Conservation (phyloP, 768 basidiomycete genomes). For the Lentinula raphanica region DNA sequence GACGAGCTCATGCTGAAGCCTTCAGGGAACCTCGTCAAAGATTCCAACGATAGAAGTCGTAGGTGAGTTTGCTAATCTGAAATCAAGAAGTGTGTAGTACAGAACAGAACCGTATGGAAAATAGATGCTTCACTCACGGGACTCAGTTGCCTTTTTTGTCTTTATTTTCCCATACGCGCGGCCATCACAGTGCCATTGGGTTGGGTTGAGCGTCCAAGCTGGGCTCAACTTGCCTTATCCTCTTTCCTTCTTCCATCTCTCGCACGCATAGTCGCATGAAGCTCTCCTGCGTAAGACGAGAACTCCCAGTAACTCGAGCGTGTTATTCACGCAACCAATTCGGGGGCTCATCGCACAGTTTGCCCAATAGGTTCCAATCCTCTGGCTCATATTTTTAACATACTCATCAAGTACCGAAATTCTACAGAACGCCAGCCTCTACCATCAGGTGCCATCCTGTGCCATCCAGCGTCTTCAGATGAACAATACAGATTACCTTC, state of each 20-base stretch:
- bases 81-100: neutral
- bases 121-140: neutral
- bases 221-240: neutral
- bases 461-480: too few species aligned
- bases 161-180: neutral
- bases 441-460: too few species aligned
- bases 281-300: too few species aligned
- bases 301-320: too few species aligned
- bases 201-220: neutral
- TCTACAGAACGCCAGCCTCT: too few species aligned
- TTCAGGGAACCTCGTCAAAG: neutral
- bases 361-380: too few species aligned
- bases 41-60: neutral
- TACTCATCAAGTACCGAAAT: too few species aligned
- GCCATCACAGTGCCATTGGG: neutral
- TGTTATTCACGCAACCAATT: neutral
- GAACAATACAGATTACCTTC: too few species aligned
- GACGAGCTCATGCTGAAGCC: neutral
- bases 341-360: too few species aligned
- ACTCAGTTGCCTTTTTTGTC: neutral
- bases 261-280: too few species aligned
- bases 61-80: neutral
- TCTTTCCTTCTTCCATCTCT: neutral
- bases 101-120: neutral
- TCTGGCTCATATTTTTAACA: too few species aligned